Conservation (phyloP, 345 rosid genomes). For the Eucalyptus curtisii region DNA sequence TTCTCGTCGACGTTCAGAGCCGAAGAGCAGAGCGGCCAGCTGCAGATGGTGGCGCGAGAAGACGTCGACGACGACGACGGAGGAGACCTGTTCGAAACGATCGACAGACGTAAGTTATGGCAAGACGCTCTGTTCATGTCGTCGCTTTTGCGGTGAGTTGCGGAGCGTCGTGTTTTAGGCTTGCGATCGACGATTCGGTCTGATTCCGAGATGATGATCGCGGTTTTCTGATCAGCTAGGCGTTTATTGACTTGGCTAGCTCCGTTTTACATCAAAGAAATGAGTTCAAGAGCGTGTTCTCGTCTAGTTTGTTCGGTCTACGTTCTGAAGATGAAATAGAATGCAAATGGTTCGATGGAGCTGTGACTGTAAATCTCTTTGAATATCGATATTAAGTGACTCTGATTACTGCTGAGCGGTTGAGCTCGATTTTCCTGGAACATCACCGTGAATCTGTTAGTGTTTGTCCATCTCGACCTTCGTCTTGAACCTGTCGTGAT, state of each 20-base stretch:
- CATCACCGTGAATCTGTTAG: background rate
- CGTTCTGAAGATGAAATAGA: too few species aligned
- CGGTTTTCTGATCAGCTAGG: too few species aligned
- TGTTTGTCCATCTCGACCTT: background rate
- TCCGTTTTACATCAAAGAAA: too few species aligned
- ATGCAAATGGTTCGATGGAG: background rate
- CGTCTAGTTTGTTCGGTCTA: too few species aligned
- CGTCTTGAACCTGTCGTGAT: background rate
- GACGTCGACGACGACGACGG: slow-evolving; percentile 3
- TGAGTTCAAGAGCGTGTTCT: too few species aligned
- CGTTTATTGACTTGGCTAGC: too few species aligned
- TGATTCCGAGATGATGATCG: too few species aligned
- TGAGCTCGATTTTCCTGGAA: background rate
- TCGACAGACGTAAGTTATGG: background rate
- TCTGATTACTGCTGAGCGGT: background rate
- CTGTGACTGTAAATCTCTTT: background rate
- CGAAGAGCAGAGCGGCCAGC: slow-evolving; percentile 3
- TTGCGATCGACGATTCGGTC: too few species aligned
- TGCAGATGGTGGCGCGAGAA: slow-evolving; percentile 8
- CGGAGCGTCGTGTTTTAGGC: too few species aligned
- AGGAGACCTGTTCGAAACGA: slow-evolving; percentile 4
- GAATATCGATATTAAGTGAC: background rate
- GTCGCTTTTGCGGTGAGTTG: background rate
- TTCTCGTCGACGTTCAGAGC: background rate
- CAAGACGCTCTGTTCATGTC: background rate